These are phyloP conservation scores for Pseudogymnoascus sp. DNA, from an alignment of 2,329 filamentous ascomycete species.

Conservation along the genomic window DNA sequence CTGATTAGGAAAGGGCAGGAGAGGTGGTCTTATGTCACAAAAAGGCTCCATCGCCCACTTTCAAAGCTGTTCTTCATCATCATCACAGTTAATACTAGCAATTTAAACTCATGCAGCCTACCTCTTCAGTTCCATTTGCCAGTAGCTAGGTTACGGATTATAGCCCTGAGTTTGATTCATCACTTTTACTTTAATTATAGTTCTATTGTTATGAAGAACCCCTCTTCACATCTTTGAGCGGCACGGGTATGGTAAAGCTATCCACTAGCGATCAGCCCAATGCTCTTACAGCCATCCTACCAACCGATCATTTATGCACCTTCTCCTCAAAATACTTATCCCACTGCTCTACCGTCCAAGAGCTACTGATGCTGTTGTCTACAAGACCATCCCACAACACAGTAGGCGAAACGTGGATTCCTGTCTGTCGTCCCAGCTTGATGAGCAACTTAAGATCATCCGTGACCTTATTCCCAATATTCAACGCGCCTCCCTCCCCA, in stretches of 20 bases:
- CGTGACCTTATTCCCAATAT: constrained; percentile 74
- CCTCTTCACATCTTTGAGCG: background rate
- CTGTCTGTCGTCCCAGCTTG: constrained; percentile 69
- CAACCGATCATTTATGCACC: background rate
- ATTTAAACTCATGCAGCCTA: background rate
- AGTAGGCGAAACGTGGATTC: constrained; percentile 86
- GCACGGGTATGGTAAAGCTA: background rate
- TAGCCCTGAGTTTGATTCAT: background rate
- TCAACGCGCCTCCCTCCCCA: constrained; percentile 58
- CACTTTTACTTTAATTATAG: background rate
- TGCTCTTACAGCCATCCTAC: background rate
- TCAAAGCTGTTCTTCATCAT: too few relatives aligned
- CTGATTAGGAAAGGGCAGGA: too few relatives aligned
- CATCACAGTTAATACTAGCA: background rate
- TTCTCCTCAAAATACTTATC: constrained; percentile 69
- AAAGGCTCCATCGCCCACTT: too few relatives aligned
- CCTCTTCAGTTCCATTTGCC: background rate
- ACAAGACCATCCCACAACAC: constrained; percentile 83
- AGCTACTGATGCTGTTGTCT: constrained; percentile 67
- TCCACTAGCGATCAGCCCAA: background rate
- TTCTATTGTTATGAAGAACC: background rate
- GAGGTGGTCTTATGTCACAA: too few relatives aligned
- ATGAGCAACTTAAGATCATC: constrained; percentile 76
- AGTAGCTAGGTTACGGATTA: background rate
- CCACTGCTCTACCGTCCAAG: constrained; percentile 77